Base-by-base conservation (phyloP, 129 eudicot genomes). In the Erigeron canadensis region DNA sequence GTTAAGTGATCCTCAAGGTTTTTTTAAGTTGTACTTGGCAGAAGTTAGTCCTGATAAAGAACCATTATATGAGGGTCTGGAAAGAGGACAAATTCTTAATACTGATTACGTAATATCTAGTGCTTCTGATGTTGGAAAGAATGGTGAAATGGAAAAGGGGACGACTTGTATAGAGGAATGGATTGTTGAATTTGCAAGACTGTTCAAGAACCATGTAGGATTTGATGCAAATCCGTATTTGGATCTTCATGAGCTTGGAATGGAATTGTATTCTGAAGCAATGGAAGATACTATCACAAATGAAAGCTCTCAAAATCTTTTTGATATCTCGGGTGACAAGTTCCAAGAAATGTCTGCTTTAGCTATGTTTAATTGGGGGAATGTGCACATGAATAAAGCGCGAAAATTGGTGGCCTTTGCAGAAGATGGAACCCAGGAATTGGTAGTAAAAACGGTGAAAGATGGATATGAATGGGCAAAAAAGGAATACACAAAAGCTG, bases 291-390 rank as follows among this genome's bases (percentile, higher is more conserved):
- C 79, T 40, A 71, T 89, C 63, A 71, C 92, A 51, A 72, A 72
- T 56, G 95, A 89, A 81, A 92, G 85, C 71, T 87, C 96, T 19
- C 90, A 86, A 68, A 81, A 75, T 56, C 81, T 94, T 17, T 87
- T 89, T 39, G 90, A 87, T 18, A 85, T 87, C 28, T 87, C 96
- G 3, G 86, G 83, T 13, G 84, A 79, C 42, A 82, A 86, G 79
- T 94, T 94, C 67, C 88, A 94, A 82, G 98, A 94, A 62, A 89
- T 87, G 96, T 79, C 95, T 28, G 98, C 96, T 80, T 84, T 94
- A 73, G 91, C 98, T 17, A 79, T 87, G 17, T 87, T 94, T 74
- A 89, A 94, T 46, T 82, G 89, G 87, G 98, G 98, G 16, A 94
- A 94, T 65, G 88, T 94, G 60, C 98, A 94, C 84, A 78, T 94